Conservation (phyloP, 2,329 filamentous ascomycete species). For the Alternaria angustiovoidea region DNA sequence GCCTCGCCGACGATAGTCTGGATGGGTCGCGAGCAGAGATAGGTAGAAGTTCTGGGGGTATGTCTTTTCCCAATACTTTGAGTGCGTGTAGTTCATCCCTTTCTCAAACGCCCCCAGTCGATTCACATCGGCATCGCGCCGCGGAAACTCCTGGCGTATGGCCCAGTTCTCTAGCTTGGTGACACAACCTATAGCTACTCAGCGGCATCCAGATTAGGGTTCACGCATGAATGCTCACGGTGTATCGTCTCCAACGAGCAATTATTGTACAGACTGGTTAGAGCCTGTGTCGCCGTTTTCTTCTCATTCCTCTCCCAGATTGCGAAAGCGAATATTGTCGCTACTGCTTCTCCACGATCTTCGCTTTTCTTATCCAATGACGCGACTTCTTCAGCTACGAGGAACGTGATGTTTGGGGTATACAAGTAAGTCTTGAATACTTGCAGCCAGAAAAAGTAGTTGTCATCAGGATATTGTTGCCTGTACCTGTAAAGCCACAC, state of each 20-base stretch:
- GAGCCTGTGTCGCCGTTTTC: background rate
- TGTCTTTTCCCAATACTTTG: background rate
- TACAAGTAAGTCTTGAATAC: background rate
- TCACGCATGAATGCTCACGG: background rate
- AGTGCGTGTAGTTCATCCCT: background rate
- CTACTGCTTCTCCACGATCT: slow-evolving; percentile 2
- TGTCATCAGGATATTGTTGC: background rate
- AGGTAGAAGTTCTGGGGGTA: slow-evolving; percentile 2
- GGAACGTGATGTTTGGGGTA: background rate
- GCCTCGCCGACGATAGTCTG: slow-evolving; percentile 1
- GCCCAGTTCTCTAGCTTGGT: background rate
- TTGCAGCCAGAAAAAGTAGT: background rate
- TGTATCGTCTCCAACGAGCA: background rate
- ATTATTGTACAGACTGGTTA: background rate
- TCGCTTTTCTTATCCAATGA: background rate
- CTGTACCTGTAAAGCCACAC: background rate
- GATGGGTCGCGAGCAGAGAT: background rate
- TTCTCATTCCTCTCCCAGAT: background rate
- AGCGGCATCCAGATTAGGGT: background rate
- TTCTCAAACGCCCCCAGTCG: background rate
- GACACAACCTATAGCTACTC: background rate
- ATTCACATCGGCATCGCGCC: background rate
- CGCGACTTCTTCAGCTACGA: background rate
- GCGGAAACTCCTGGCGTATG: background rate
- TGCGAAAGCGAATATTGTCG: background rate